Base-by-base conservation (phyloP, 2,329 filamentous ascomycete species). In the Aspergillus cejpii region DNA sequence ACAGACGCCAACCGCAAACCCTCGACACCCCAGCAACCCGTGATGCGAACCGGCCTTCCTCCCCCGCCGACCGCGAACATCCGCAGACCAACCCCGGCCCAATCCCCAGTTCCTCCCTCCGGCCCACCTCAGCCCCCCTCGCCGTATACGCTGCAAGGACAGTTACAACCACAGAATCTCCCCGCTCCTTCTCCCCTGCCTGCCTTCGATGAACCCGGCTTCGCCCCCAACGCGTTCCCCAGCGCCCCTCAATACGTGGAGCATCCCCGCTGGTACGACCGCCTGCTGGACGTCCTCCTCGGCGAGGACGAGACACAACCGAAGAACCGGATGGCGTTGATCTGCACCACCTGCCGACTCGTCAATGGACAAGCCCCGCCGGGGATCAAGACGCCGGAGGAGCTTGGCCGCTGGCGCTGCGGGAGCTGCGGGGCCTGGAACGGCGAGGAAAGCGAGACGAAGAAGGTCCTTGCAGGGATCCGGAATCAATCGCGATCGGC, bases 331-430 rank as follows among this genome's bases (percentile, higher is more conserved):
- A 80, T 95, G 47, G 91, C 83, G 6, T 74, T 98, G 52, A 87
- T 98, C 44, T 98, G 92, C 68, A 67, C 74, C 24, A 74, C 78
- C 29, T 98, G 92, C 64, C 78, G 87, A 23, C 77, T 96, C 1
- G 90, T 98, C 38, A 98, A 98, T 62, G 92, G 94, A 0, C 92
- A 96, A 63, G 92, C 92, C 3, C 90, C 92, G 1, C 91, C 92
- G 0, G 92, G 92, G 1, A 83, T 85, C 0, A 84, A 81, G 55
- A 79, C 75, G 0, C 69, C 91, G 1, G 80, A 86, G 29, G 90
- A 96, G 41, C 60, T 98, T 1, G 92, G 91, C 1, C 75, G 76
- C 49, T 98, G 92, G 92, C 81, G 83, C 48, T 98, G 92, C 66
- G 85, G 87, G 63, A 80, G 80, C n/a, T 98, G 92, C 60, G 83